Percentiles rank a stretch among this genome's conserved stretches.
Conservation (phyloP, 176 grass and related monocot genomes). For the Thalia dealbata region DNA sequence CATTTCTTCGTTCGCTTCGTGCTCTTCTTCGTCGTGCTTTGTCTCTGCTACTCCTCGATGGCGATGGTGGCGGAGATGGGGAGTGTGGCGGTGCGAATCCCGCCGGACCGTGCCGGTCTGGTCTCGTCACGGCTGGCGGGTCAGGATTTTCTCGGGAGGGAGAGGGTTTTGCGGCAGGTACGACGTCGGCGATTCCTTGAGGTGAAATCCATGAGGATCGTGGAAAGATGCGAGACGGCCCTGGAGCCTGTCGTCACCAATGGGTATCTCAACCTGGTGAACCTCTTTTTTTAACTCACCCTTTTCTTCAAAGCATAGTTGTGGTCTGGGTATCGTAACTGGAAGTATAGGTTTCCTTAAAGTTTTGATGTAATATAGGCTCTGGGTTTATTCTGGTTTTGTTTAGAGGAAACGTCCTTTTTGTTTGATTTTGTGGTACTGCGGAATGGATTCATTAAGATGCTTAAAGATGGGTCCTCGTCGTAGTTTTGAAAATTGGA, state of each 20-base stretch:
- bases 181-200: constrained; percentile 25
- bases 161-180: not conserved
- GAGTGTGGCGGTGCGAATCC: constrained; percentile 22
- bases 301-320: not conserved
- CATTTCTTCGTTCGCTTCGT: not conserved
- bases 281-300: not conserved
- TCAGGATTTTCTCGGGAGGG: not conserved
- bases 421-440: no score
- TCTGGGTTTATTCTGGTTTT: no score
- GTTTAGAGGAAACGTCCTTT: no score
- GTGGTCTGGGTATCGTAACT: no score
- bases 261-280: constrained; percentile 43
- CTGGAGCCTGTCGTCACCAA: constrained; percentile 51
- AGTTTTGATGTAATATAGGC: no score
- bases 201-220: constrained; percentile 35
- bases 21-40: not conserved
- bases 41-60: not conserved
- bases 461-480: no score
- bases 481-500: no score
- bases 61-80: constrained; percentile 57
- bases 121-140: not conserved
- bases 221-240: constrained; percentile 23
- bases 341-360: no score
- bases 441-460: no score
- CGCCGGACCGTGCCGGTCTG: constrained; percentile 1